Conservation (phyloP, 2,329 filamentous ascomycete genomes). For the Nothophoma quercina region DNA sequence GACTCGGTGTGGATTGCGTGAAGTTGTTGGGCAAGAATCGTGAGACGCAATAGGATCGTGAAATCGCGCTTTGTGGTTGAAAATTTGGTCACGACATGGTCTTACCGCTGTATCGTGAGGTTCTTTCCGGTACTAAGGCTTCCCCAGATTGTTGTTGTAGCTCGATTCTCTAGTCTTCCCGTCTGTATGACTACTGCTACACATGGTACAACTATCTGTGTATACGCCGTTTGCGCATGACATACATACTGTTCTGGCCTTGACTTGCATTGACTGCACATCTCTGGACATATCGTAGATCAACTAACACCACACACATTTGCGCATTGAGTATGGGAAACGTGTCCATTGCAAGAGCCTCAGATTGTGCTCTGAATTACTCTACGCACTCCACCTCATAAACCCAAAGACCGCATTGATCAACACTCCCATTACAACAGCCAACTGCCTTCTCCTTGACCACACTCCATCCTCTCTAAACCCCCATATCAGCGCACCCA, state of each 20-base stretch:
- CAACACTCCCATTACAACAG: constrained; percentile 83
- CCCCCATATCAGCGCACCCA: constrained; percentile 86
- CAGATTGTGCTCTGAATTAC: background rate
- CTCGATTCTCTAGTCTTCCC: background rate
- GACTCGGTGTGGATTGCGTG: constrained; percentile 5
- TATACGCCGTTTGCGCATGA: background rate
- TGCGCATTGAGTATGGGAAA: background rate
- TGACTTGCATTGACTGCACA: background rate
- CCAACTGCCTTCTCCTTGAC: constrained; percentile 82
- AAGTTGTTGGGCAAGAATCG: constrained; percentile 11
- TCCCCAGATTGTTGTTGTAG: constrained; percentile 14
- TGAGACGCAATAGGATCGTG: constrained; percentile 7
- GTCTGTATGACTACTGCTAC: background rate
- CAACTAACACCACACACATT: background rate
- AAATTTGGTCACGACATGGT: constrained; percentile 6
- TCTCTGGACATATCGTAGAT: background rate
- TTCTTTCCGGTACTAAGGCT: constrained; percentile 14
- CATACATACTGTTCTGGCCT: background rate
- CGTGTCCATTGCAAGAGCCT: background rate
- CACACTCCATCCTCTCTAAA: constrained; percentile 88
- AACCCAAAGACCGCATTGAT: constrained; percentile 81
- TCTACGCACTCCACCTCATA: constrained; percentile 14
- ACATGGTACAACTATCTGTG: background rate
- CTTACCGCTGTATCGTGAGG: constrained; percentile 4
- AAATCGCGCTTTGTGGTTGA: constrained; percentile 7